Evolutionary conservation across 148 eudicot species (phyloP).

Genomic region (Vaccinium corymbosum): DNA sequence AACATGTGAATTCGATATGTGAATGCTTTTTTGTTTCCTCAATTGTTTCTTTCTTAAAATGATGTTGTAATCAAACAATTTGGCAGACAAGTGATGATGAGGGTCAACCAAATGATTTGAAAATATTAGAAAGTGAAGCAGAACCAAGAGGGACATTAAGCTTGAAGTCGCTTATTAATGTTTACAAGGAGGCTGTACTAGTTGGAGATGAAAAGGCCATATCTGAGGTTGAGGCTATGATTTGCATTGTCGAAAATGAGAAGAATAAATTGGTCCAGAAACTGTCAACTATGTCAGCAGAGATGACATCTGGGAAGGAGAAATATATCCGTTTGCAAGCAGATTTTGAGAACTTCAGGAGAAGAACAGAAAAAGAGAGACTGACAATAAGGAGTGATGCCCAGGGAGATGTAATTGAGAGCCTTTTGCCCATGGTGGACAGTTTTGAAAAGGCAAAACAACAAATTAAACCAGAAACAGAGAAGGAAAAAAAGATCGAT

Average conservation of each 20-base stretch:
- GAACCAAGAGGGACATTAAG: slow-evolving; percentile 28
- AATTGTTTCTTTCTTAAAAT: background rate
- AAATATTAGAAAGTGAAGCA: slow-evolving; percentile 25
- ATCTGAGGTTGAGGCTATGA: slow-evolving; percentile 53
- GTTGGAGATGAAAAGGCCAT: slow-evolving; percentile 48
- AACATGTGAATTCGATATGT: background rate
- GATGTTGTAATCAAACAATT: background rate
- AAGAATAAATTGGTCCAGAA: slow-evolving; percentile 55
- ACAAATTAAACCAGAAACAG: slow-evolving; percentile 69
- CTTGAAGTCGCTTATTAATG: slow-evolving; percentile 47
- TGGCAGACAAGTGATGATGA: slow-evolving; percentile 28
- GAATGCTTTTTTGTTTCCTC: background rate
- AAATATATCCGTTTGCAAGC: slow-evolving; percentile 78
- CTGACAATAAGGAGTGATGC: slow-evolving; percentile 60
- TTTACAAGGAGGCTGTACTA: slow-evolving; percentile 69
- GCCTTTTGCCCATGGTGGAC: slow-evolving; percentile 91
- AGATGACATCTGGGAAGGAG: slow-evolving; percentile 71
- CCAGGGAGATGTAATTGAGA: slow-evolving; percentile 82
- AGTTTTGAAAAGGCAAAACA: slow-evolving; percentile 89
- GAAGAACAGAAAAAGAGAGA: slow-evolving; percentile 84
- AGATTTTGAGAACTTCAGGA: slow-evolving; percentile 90
- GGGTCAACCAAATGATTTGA: slow-evolving; percentile 27
- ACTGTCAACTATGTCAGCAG: slow-evolving; percentile 44
- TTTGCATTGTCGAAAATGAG: slow-evolving; percentile 51
- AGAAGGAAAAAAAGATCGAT: slow-evolving; percentile 77